Evolutionary conservation across 1,284 basidiomycete genomes (phyloP).

Genomic region (Trametes pubescens): DNA sequence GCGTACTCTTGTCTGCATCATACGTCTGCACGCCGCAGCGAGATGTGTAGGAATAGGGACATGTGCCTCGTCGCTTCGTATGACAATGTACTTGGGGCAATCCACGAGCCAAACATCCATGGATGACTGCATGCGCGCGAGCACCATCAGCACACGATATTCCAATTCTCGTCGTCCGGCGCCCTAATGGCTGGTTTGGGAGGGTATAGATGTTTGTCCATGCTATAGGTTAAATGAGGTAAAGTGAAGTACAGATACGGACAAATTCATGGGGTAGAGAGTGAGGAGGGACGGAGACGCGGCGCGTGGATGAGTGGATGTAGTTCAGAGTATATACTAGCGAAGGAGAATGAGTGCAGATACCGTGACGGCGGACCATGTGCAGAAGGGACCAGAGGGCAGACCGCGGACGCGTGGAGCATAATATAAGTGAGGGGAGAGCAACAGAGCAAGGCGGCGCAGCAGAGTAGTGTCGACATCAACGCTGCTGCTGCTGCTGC

Average conservation of each 20-base stretch:
- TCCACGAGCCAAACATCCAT: not conserved
- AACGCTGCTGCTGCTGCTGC: conserved; percentile 58
- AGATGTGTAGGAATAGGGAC: conserved; percentile 20
- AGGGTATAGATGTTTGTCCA: conserved; percentile 42
- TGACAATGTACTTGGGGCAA: conserved; percentile 4
- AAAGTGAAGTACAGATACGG: conserved; percentile 41
- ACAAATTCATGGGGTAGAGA: conserved; percentile 28
- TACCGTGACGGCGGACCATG: conserved; percentile 24
- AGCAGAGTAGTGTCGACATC: conserved; percentile 51
- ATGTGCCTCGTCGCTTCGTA: not conserved
- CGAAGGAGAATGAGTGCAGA: conserved; percentile 25
- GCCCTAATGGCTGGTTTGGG: conserved; percentile 35
- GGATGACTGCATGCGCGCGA: not conserved
- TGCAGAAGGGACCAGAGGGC: conserved; percentile 20
- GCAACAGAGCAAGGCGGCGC: conserved; percentile 25
- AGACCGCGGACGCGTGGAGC: not conserved
- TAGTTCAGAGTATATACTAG: conserved; percentile 33
- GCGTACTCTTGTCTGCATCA: conserved; percentile 29
- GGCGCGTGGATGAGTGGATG: conserved; percentile 20
- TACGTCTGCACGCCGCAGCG: conserved; percentile 10
- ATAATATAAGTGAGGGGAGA: conserved; percentile 1
- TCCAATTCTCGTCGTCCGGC: conserved; percentile 28
- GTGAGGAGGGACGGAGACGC: conserved; percentile 18
- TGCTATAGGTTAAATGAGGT: conserved; percentile 40
- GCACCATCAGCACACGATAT: conserved; percentile 11